Conservation (phyloP, 805 yeast species). For the Wickerhamomyces chaumierensis region DNA sequence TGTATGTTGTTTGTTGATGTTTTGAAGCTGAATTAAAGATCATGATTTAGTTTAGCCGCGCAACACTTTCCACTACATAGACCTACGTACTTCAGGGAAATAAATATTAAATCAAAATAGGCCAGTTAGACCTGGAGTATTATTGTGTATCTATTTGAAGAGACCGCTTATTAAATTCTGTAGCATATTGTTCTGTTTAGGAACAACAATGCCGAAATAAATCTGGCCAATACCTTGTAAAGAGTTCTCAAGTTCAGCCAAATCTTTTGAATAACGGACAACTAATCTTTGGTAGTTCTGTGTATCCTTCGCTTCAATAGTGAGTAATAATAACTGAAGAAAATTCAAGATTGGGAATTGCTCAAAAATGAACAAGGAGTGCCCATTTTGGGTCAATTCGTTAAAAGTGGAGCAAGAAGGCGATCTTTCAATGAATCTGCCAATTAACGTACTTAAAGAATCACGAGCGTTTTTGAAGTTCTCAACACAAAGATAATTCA, state of each 20-base stretch:
- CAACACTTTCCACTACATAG: too few species aligned
- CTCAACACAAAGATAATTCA: slow-evolving; percentile 62
- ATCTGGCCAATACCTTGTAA: slow-evolving; percentile 47
- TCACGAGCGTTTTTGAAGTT: slow-evolving; percentile 50
- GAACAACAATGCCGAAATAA: slow-evolving; percentile 48
- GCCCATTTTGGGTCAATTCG: slow-evolving; percentile 15
- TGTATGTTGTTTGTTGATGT: too few species aligned
- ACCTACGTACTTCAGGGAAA: too few species aligned
- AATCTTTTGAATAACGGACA: slow-evolving; percentile 32
- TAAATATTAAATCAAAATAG: too few species aligned
- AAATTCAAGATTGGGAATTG: slow-evolving; percentile 47
- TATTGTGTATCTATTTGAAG: slow-evolving; percentile 17
- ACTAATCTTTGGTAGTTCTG: slow-evolving; percentile 44
- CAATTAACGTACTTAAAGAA: slow-evolving; percentile 27
- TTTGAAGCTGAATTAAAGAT: too few species aligned
- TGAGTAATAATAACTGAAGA: slow-evolving; percentile 49
- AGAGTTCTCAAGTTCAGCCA: slow-evolving; percentile 30
- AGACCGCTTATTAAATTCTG: slow-evolving; percentile 72
- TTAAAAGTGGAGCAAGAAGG: not conserved
- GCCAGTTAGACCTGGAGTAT: too few species aligned
- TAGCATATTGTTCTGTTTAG: slow-evolving; percentile 42
- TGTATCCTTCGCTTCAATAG: slow-evolving; percentile 43
- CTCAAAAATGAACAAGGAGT: slow-evolving; percentile 27
- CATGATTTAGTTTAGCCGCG: too few species aligned
- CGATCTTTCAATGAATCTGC: slow-evolving; percentile 12